Conservation (phyloP, 1,284 basidiomycete genomes). For the Ganoderma resinaceum region DNA sequence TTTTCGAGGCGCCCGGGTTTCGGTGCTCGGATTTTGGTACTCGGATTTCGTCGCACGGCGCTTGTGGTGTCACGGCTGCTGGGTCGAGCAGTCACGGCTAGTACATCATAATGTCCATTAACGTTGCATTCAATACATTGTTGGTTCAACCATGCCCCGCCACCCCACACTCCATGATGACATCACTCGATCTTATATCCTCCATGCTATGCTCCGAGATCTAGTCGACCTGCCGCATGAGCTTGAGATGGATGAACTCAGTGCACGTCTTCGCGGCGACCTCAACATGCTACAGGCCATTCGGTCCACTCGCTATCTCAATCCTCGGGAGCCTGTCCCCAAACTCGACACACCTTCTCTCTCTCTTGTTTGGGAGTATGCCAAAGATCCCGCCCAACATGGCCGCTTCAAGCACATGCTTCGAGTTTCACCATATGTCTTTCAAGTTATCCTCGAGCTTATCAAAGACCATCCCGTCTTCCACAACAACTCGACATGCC, state of each 20-base stretch:
- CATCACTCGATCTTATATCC: neutral
- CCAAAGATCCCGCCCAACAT: constrained; percentile 47
- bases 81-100: too few relatives aligned
- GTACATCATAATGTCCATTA: too few relatives aligned
- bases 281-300: neutral
- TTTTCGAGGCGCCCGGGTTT: too few relatives aligned
- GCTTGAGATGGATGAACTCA: neutral
- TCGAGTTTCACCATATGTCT: constrained; percentile 40
- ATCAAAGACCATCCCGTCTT: constrained; percentile 36
- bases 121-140: too few relatives aligned
- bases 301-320: neutral
- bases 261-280: neutral
- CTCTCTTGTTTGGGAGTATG: constrained; percentile 37
- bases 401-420: constrained; percentile 42
- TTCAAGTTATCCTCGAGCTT: constrained; percentile 39
- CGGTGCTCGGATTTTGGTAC: too few relatives aligned
- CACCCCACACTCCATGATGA: neutral
- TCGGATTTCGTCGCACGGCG: too few relatives aligned
- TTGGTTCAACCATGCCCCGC: too few relatives aligned
- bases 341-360: neutral
- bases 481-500: neutral
- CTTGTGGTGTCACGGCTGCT: too few relatives aligned
- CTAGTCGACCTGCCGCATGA: neutral
- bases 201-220: neutral
- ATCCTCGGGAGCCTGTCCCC: neutral